Percentiles rank a stretch among this genome's conserved stretches.
Conservation (phyloP, 139 green algal species). For the Coccomyxa sp. region DNA sequence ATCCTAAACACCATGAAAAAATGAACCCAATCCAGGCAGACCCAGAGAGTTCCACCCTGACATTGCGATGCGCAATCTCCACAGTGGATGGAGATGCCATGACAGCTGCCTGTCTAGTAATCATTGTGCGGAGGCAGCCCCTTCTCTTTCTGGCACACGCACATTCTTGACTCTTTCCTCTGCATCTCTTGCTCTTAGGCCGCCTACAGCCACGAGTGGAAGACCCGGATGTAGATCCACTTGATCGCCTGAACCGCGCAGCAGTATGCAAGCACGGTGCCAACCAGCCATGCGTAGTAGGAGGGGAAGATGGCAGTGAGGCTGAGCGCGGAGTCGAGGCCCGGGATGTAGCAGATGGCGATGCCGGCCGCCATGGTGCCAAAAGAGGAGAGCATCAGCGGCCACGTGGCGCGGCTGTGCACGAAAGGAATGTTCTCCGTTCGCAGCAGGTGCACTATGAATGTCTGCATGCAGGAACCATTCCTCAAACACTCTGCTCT, state of each 20-base stretch:
- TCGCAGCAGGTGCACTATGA: conserved; percentile 32
- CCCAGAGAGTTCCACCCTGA: no score
- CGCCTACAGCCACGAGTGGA: neutral
- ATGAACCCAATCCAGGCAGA: no score
- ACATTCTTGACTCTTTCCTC: no score
- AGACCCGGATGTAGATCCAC: neutral
- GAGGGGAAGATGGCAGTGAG: conserved; percentile 6
- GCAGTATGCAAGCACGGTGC: conserved; percentile 1
- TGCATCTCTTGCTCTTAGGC: no score
- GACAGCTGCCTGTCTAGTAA: no score
- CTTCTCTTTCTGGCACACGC: no score
- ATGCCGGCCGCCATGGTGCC: conserved; percentile 16
- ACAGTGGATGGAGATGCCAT: no score
- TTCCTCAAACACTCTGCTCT: neutral
- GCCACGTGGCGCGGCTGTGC: conserved; percentile 20
- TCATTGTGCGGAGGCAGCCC: no score
- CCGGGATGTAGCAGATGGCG: conserved; percentile 17
- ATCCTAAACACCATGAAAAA: no score
- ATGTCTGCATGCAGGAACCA: conserved; percentile 20
- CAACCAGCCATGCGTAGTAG: conserved; percentile 17
- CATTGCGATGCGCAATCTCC: no score
- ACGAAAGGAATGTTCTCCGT: conserved; percentile 24
- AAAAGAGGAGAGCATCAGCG: conserved; percentile 7
- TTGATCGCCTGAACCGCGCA: neutral
- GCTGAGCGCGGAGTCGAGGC: neutral